Conservation (phyloP, 2,329 filamentous ascomycete genomes). For the Colletotrichum caudatum region DNA sequence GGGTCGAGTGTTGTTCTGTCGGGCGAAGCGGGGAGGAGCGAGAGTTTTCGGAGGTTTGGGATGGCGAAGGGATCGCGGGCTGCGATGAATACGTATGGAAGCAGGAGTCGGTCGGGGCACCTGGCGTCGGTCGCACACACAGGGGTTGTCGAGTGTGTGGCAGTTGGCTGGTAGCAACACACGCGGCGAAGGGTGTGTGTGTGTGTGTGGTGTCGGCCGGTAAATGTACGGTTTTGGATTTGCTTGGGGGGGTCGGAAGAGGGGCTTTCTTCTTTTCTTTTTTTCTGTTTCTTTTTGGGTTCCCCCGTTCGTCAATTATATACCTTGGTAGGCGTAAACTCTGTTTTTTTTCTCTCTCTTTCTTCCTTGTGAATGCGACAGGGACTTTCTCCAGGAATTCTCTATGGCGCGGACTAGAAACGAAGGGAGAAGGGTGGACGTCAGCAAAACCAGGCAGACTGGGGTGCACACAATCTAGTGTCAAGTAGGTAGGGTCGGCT, state of each 20-base stretch:
- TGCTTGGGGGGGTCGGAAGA: background rate
- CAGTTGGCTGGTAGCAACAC: conserved; percentile 7
- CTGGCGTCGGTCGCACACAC: conserved; percentile 8
- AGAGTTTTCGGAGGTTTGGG: conserved; percentile 29
- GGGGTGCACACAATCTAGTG: conserved; percentile 21
- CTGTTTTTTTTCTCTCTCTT: conserved; percentile 7
- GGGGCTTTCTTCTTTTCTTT: background rate
- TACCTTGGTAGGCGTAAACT: conserved; percentile 37
- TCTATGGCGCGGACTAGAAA: conserved; percentile 39
- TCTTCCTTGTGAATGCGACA: conserved; percentile 19
- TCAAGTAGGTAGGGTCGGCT: conserved; percentile 8
- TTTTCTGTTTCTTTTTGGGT: background rate
- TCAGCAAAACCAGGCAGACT: conserved; percentile 36
- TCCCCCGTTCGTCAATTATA: conserved; percentile 36
- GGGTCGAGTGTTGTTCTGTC: conserved; percentile 42
- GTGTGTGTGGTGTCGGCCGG: background rate
- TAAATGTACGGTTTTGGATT: conserved; percentile 13
- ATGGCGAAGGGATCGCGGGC: conserved; percentile 10
- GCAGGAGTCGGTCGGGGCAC: background rate
- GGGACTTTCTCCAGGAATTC: conserved; percentile 39
- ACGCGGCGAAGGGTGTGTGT: background rate
- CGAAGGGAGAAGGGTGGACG: conserved; percentile 30
- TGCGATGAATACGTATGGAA: conserved; percentile 1
- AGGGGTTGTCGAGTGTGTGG: background rate
- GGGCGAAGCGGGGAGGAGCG: conserved; percentile 16